Conservation (phyloP, 352 stramenopile species). For the Pythium phragmiticola region DNA sequence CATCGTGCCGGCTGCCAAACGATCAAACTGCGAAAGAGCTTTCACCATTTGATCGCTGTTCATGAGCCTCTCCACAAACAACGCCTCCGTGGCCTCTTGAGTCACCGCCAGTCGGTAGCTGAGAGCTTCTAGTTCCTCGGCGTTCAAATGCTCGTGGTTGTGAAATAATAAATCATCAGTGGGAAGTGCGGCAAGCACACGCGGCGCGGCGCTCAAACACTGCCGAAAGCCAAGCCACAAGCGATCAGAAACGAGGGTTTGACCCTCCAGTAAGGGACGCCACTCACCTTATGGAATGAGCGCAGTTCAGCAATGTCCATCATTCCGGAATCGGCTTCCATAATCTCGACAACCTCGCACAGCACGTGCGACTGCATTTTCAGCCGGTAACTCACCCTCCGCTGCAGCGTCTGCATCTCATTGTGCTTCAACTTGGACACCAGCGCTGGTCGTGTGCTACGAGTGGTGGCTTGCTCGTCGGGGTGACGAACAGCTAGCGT, state of each 20-base stretch:
- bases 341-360: slow-evolving; percentile 69
- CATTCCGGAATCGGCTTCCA: slow-evolving; percentile 60
- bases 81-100: slow-evolving; percentile 10
- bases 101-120: background rate
- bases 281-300: slow-evolving; percentile 47
- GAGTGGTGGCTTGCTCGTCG: slow-evolving; percentile 4
- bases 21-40: slow-evolving; percentile 52
- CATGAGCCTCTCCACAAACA: slow-evolving; percentile 44
- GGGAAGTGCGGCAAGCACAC: background rate
- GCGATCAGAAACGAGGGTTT: background rate
- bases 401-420: slow-evolving; percentile 16
- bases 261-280: background rate
- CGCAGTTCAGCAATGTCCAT: slow-evolving; percentile 71
- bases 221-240: background rate
- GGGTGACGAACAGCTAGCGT: background rate
- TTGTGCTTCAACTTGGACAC: slow-evolving; percentile 7
- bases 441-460: background rate
- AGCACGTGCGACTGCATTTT: slow-evolving; percentile 43
- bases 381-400: slow-evolving; percentile 30
- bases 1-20: slow-evolving; percentile 47
- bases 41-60: slow-evolving; percentile 38
- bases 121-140: slow-evolving; percentile 4
- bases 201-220: background rate
- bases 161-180: background rate
- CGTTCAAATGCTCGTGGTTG: background rate